Percentiles rank a stretch among this genome's conserved stretches.
Evolutionary conservation across 2,329 filamentous ascomycete genomes (phyloP).

Genomic region (Colletotrichum cordylinicola): DNA sequence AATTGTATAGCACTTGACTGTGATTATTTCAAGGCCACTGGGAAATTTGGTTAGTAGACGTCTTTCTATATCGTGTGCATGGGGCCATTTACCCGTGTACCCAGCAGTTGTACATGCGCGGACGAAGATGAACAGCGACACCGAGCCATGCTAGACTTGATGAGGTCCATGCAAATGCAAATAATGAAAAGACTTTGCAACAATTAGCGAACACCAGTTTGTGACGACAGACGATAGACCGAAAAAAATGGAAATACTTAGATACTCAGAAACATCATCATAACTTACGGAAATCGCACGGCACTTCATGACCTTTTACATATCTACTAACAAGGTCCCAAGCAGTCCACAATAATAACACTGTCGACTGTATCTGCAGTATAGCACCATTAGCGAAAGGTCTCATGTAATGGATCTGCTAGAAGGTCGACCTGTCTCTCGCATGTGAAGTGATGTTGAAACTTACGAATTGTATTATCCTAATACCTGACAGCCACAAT

Average conservation of each 20-base stretch:
- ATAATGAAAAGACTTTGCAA: not conserved
- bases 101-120: not conserved
- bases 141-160: not conserved
- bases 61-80: not conserved
- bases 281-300: not conserved
- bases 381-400: not conserved
- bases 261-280: not conserved
- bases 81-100: not conserved
- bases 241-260: not conserved
- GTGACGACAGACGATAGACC: not conserved
- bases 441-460: not conserved
- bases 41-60: not conserved
- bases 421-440: not conserved
- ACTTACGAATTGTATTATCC: not conserved
- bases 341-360: not conserved
- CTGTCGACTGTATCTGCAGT: not conserved
- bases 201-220: not conserved
- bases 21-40: not conserved
- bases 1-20: not conserved
- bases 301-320: not conserved
- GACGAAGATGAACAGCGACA: not conserved
- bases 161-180: not conserved
- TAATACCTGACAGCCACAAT: not conserved
- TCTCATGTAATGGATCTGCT: not conserved
- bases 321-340: not conserved